These are phyloP conservation scores for Rhodotorula babjevae DNA, from an alignment of 768 basidiomycete species.

Conservation along the genomic window DNA sequence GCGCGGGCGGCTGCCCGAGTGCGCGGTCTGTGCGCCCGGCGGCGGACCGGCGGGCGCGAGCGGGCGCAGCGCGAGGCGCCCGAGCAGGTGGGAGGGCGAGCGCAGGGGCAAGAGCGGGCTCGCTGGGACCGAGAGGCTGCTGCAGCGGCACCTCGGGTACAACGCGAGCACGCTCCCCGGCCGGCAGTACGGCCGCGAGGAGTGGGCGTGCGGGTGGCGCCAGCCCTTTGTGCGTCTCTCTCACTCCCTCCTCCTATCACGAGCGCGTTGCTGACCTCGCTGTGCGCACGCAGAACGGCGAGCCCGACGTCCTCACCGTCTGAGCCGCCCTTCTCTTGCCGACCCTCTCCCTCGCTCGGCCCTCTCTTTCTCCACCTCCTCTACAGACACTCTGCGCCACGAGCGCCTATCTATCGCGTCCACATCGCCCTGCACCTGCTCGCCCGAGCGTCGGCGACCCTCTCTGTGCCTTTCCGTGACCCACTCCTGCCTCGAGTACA, in stretches of 20 bases:
- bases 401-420: too few species aligned
- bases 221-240: slow-evolving; percentile 25
- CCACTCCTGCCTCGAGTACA: too few species aligned
- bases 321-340: neutral
- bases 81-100: slow-evolving; percentile 1
- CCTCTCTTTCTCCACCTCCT: too few species aligned
- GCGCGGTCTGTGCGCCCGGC: slow-evolving; percentile 11
- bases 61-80: neutral
- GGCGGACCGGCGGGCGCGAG: neutral
- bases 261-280: neutral
- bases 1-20: slow-evolving; percentile 10
- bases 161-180: slow-evolving; percentile 28
- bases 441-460: too few species aligned
- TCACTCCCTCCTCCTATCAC: fast-evolving
- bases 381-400: neutral
- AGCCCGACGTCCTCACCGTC: slow-evolving; percentile 24
- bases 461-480: too few species aligned
- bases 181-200: slow-evolving; percentile 26
- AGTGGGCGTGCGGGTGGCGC: slow-evolving; percentile 31
- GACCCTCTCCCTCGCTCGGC: too few species aligned
- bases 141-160: slow-evolving; percentile 24
- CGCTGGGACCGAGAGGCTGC: slow-evolving; percentile 16
- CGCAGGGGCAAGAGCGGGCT: slow-evolving; percentile 26
- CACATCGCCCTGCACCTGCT: too few species aligned
- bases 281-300: slow-evolving; percentile 4